Evolutionary conservation across 2,329 filamentous ascomycete genomes (phyloP).

Genomic region (Sarocladium brachiariae): DNA sequence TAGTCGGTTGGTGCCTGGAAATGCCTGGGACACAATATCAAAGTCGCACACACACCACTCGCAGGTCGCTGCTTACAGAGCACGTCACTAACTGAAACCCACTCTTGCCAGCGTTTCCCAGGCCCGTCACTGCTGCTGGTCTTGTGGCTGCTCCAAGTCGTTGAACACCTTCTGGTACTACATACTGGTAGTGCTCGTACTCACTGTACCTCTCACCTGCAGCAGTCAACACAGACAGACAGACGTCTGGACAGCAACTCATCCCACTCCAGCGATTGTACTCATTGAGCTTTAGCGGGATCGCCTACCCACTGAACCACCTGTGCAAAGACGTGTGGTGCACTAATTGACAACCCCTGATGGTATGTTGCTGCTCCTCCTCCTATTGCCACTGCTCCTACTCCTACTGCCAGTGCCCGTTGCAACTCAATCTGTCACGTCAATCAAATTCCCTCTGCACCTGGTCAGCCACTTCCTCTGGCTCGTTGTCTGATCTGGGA

Average conservation of each 20-base stretch:
- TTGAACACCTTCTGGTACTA: too few species aligned
- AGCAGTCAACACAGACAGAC: too few species aligned
- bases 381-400: background rate
- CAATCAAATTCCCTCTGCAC: background rate
- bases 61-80: background rate
- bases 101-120: background rate
- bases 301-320: background rate
- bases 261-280: background rate
- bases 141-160: background rate
- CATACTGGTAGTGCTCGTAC: too few species aligned
- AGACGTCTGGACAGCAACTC: too few species aligned
- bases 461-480: background rate
- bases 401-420: background rate
- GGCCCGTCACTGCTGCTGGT: background rate
- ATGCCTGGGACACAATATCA: background rate
- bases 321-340: background rate
- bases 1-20: slow-evolving; percentile 7
- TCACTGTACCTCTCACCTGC: too few species aligned
- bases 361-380: background rate
- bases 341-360: too few species aligned
- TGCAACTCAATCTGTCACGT: slow-evolving; percentile 3
- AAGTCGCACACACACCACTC: too few species aligned
- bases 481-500: background rate
- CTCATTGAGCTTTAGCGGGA: too few species aligned
- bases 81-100: background rate